Evolutionary conservation across 768 basidiomycete species (phyloP).

Genomic region (Pleurotus salmoneostramineus): DNA sequence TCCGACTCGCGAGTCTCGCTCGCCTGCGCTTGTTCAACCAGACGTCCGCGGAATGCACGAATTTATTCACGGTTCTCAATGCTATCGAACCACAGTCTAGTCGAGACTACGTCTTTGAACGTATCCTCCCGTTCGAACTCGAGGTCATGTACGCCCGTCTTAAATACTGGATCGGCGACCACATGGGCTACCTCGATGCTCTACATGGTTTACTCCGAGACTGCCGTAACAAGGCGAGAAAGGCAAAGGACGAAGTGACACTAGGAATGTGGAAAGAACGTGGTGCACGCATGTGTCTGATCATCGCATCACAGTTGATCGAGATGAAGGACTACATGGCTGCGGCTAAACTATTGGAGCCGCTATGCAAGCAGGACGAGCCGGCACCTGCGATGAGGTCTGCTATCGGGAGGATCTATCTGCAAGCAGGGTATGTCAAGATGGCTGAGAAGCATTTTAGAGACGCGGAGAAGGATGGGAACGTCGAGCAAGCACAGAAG

Average conservation of each 20-base stretch:
- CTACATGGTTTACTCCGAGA: conserved; percentile 57
- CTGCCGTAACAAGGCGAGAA: conserved; percentile 52
- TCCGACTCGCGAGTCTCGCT: conserved; percentile 74
- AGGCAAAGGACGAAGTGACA: conserved; percentile 30
- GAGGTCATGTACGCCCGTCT: conserved; percentile 72
- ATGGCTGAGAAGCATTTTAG: conserved; percentile 59
- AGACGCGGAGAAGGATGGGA: conserved; percentile 39
- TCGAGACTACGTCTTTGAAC: conserved; percentile 57
- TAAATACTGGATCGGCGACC: conserved; percentile 80
- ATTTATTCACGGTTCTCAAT: conserved; percentile 70
- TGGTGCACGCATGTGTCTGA: conserved; percentile 68
- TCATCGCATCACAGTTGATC: conserved; percentile 76
- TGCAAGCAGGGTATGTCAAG: conserved; percentile 65
- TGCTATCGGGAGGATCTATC: conserved; percentile 68
- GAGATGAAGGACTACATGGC: conserved; percentile 83
- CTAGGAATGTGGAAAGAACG: conserved; percentile 82
- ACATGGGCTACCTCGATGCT: conserved; percentile 76
- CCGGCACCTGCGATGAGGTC: conserved; percentile 52
- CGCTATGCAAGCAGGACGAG: conserved; percentile 47
- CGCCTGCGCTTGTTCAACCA: conserved; percentile 85
- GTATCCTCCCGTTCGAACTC: conserved; percentile 55
- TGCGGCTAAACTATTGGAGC: conserved; percentile 63
- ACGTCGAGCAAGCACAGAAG: conserved; percentile 39
- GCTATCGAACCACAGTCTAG: conserved; percentile 48
- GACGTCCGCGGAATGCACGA: conserved; percentile 79